Evolutionary conservation across 2,329 filamentous ascomycete species (phyloP), one percentile per base, ranked within the genome.

Genomic region (Claviceps pazoutovae): DNA sequence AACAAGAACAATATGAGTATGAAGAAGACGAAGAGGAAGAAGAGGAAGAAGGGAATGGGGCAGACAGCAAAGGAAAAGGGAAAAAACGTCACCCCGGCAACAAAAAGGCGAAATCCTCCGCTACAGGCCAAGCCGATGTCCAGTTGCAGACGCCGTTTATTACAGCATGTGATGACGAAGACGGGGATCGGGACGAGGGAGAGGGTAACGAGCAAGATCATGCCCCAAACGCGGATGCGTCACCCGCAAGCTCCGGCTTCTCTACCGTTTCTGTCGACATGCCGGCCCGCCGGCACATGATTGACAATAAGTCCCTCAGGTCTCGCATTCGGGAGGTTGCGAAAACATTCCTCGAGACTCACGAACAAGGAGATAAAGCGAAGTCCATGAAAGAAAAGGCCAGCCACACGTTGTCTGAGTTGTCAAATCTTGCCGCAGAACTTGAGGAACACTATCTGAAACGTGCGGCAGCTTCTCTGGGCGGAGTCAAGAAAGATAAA

Each of bases 341-440:
- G 0, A 87, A 86, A 66, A 85, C 79, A 51, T 96, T 98, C 64
- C 70, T 97, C 38, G 84, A 90, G 53, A 74, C 78, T 0, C 89
- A 97, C 57, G 89, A 96, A 65, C 82, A 79, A 3, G 83, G 88
- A 56, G 80, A 84, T 55, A 76, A 78, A 56, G 82, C 83, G 17
- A 83, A 82, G 60, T 73, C 74, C 7, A 83, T 94, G 75, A 87
- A 86, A 62, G 79, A 83, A 52, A 90, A 90, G 66, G 91, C 93
- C 0, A 74, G 75, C 0, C 76, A 80, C 52, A 94, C 95, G 26
- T 72, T 97, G 26, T 73, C 79, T 3, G 79, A 84, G 55, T 72
- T 98, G 36, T 84, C 85, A 56, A 69, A 69, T 1, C 71, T 98
- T 38, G 86, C 88, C 2, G 70, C 72, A 2, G 80, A 91, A 19